Evolutionary conservation across 345 rosid species (phyloP).

Genomic region (Viola odorata): DNA sequence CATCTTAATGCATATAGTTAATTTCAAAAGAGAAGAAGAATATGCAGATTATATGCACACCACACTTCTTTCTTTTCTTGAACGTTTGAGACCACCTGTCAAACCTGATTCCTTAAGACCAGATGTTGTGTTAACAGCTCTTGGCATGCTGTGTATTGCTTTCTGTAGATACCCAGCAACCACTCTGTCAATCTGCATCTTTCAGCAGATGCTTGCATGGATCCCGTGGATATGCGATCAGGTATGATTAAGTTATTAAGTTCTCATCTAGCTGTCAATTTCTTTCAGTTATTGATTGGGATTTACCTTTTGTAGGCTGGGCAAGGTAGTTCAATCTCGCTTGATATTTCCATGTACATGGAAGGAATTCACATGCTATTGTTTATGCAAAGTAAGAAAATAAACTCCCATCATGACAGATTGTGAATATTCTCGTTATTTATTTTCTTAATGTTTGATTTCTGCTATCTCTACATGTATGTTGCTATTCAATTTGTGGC

Average conservation of each 20-base stretch:
- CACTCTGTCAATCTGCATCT: constrained; percentile 47
- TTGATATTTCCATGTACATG: constrained; percentile 56
- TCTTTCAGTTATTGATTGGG: constrained; percentile 6
- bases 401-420: constrained; percentile 6
- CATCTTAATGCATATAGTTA: constrained; percentile 29
- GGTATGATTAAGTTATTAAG: constrained; percentile 32
- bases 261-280: constrained; percentile 6
- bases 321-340: constrained; percentile 31
- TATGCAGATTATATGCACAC: constrained; percentile 42
- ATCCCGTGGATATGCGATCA: constrained; percentile 72
- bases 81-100: constrained; percentile 44
- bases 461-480: neutral
- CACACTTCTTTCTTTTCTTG: constrained; percentile 52
- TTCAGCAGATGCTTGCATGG: constrained; percentile 58
- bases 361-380: constrained; percentile 69
- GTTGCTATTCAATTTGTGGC: constrained; percentile 5
- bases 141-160: constrained; percentile 73
- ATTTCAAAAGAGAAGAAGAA: constrained; percentile 45
- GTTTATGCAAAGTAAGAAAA: constrained; percentile 56
- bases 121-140: constrained; percentile 57
- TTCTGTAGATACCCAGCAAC: constrained; percentile 55
- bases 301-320: constrained; percentile 46
- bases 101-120: constrained; percentile 42
- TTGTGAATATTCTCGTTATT: neutral
- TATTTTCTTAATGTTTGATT: neutral